Evolutionary conservation across 2,329 filamentous ascomycete genomes (phyloP).

Genomic region (Gremmenia infestans): DNA sequence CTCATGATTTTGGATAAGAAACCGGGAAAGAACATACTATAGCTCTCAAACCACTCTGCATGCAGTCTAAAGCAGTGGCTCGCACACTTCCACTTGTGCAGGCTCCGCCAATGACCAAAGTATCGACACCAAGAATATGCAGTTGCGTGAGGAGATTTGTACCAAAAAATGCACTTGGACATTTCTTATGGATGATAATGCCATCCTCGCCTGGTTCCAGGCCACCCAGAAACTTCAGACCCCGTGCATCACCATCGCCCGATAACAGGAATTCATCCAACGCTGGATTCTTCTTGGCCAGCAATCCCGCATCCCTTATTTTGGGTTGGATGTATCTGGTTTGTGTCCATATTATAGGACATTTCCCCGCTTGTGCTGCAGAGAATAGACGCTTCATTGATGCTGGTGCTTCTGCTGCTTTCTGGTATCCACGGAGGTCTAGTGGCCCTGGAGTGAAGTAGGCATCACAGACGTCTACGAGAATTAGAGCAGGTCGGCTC

Average conservation of each 20-base stretch:
- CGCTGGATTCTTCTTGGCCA: constrained; percentile 38
- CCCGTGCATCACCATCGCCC: constrained; percentile 32
- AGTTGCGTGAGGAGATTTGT: constrained; percentile 39
- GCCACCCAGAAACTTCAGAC: constrained; percentile 36
- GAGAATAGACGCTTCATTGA: constrained; percentile 36
- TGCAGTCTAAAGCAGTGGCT: constrained; percentile 39
- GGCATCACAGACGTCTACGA: constrained; percentile 43
- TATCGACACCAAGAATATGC: constrained; percentile 36
- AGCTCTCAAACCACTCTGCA: constrained; percentile 39
- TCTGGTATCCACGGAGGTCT: constrained; percentile 35
- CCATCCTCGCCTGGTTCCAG: constrained; percentile 34
- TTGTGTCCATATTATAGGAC: constrained; percentile 40
- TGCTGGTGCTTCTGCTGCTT: constrained; percentile 32
- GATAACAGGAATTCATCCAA: constrained; percentile 36
- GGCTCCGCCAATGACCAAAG: constrained; percentile 41
- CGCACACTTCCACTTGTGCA: constrained; percentile 43
- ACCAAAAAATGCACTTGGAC: constrained; percentile 41
- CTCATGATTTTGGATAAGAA: too few species aligned
- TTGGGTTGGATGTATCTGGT: constrained; percentile 39
- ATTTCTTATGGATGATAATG: constrained; percentile 38
- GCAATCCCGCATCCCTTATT: constrained; percentile 42
- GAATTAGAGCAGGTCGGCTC: constrained; percentile 36
- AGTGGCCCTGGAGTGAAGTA: constrained; percentile 40
- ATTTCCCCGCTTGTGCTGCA: constrained; percentile 35
- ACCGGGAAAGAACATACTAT: constrained; percentile 5